phyloP scores from a whole-genome alignment of 768 basidiomycete species.

The Lactarius sp. region DNA sequence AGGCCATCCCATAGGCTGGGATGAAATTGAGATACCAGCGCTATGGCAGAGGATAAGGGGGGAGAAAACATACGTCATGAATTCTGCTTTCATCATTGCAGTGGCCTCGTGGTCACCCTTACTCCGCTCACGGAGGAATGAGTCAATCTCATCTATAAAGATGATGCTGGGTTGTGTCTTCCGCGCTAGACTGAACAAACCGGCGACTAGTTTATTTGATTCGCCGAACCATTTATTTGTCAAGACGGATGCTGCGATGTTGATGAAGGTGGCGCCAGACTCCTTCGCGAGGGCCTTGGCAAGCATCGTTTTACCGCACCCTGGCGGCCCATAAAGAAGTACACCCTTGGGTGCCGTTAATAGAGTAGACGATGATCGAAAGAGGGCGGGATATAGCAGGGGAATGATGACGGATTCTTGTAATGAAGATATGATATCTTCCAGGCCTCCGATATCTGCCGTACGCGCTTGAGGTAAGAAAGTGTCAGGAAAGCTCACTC shows the following conservation, averaged over 20 bases:
- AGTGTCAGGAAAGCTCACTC: neutral
- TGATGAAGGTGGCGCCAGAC: constrained; percentile 95
- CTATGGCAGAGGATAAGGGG: constrained; percentile 9
- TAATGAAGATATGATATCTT: constrained; percentile 81
- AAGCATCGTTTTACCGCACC: constrained; percentile 99
- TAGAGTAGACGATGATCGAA: constrained; percentile 73
- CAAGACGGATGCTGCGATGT: constrained; percentile 68
- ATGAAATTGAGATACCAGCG: neutral
- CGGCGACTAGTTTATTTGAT: constrained; percentile 92
- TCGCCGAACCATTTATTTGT: constrained; percentile 86
- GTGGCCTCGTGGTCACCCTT: constrained; percentile 95
- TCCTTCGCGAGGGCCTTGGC: constrained; percentile 97
- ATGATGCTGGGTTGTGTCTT: constrained; percentile 96
- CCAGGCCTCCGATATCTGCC: constrained; percentile 87
- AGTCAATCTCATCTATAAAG: constrained; percentile 99
- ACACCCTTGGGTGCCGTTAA: constrained; percentile 94
- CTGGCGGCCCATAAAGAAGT: constrained; percentile 91
- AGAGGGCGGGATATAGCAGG: constrained; percentile 84
- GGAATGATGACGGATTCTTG: constrained; percentile 96
- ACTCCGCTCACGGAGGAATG: constrained; percentile 83
- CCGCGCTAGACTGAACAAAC: constrained; percentile 86
- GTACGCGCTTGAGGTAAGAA: constrained; percentile 11
- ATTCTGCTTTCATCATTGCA: constrained; percentile 97
- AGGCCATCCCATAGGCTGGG: constrained; percentile 92
- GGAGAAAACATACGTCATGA: constrained; percentile 69